Base-by-base conservation (phyloP, 345 rosid genomes). In the Populus pruinosa region DNA sequence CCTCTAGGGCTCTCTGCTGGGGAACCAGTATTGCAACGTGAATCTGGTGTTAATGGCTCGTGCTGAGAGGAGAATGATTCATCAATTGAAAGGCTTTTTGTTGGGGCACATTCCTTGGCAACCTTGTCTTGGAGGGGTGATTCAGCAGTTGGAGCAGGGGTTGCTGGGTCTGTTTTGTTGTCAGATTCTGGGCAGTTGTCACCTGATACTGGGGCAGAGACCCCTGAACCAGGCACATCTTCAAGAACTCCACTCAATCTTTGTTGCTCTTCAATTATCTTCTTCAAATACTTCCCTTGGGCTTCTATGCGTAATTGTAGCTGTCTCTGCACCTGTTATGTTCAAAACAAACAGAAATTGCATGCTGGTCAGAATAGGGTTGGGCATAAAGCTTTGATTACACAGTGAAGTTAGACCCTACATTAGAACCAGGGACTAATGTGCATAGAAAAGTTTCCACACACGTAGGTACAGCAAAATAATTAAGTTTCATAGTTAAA, bases 181-280 rank as follows among this genome's bases (percentile, higher is more conserved):
- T 88, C 98, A 53, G 90, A 82, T 81, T 89, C 96, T 38, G 74
- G 87, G 81, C 78, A 62, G 75, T 82, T 81, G 36, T 86, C 90
- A 8, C 83, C 90, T 77, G 89, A 84, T 50, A 61, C 77, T 70
- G 78, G 90, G 69, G 78, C 85, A 7, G 91, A 82, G 21, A 67
- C 77, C 39, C 78, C 90, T 5, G 84, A 74, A 9, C 78, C 87
- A 47, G 90, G 88, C 21, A 82, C 82, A 73, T 96, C 96, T 39
- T 85, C 83, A 63, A 93, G 90, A 63, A 78, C 90, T 61, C 96
- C 97, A 75, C 91, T 90, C 2, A 96, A 90, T 69, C 91, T 88
- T 33, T 94, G 97, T 81, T 96, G 98, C 91, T 96, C 99, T 87
- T 96, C 98, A 44, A 96, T 96, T 82, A 96, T 96, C 91, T 93